Evolutionary conservation across 2,329 filamentous ascomycete genomes (phyloP).

Genomic region (Microthyrium microscopicum): DNA sequence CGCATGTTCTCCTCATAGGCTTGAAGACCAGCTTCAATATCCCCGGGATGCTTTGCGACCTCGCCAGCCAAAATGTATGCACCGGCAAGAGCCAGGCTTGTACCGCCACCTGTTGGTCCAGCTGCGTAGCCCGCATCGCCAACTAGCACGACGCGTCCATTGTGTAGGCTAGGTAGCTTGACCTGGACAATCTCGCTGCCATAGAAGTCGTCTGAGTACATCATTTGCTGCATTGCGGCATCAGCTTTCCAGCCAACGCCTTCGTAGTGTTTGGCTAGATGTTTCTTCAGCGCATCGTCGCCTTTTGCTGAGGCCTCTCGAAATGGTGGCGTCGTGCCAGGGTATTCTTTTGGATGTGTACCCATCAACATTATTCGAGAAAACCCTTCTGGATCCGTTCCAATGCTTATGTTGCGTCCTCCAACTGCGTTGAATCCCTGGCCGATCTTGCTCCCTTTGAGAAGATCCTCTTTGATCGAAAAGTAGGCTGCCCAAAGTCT

Average conservation of each 20-base stretch:
- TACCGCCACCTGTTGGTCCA: conserved; percentile 12
- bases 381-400: too few relatives aligned
- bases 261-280: conserved; percentile 11
- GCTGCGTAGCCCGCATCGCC: conserved; percentile 12
- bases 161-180: conserved; percentile 4
- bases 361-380: too few relatives aligned
- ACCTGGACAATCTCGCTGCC: conserved; percentile 3
- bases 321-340: too few relatives aligned
- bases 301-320: too few relatives aligned
- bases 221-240: conserved; percentile 7
- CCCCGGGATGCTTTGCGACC: conserved; percentile 4
- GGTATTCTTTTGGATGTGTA: too few relatives aligned
- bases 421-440: too few relatives aligned
- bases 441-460: too few relatives aligned
- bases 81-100: conserved; percentile 7
- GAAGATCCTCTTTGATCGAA: not conserved
- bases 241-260: conserved; percentile 7
- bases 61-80: conserved; percentile 9
- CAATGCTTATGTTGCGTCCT: too few relatives aligned
- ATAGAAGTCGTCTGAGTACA: conserved; percentile 7
- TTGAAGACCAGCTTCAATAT: conserved; percentile 13
- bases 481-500: not conserved
- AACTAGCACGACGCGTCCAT: conserved; percentile 4
- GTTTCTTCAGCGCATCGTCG: conserved; percentile 11
- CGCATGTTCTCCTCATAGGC: conserved; percentile 13